A percentile compares a stretch with the other conserved stretches of the same genome.
These are phyloP conservation scores for Medicago lupulina DNA, from an alignment of 306 rosid genomes.

Conservation along the genomic window DNA sequence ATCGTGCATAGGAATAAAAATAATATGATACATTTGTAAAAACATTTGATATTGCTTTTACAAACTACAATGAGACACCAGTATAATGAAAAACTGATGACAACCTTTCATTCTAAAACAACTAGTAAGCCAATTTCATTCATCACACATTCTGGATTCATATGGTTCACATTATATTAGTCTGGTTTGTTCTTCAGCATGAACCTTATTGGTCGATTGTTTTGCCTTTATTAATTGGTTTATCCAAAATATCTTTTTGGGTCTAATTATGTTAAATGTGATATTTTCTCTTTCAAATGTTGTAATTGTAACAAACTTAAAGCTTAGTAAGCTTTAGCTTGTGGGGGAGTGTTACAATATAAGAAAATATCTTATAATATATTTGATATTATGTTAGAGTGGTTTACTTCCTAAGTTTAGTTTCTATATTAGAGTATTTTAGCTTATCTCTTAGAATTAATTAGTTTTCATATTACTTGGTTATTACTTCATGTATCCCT, in stretches of 20 bases:
- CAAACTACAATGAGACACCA: not conserved
- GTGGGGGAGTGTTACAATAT: not conserved
- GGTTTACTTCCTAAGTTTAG: not conserved
- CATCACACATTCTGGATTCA: slow-evolving; percentile 9
- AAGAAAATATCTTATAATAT: slow-evolving; percentile 2
- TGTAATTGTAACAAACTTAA: not conserved
- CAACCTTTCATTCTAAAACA: slow-evolving; percentile 6
- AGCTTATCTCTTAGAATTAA: not conserved
- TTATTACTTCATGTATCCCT: not conserved
- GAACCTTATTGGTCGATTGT: not conserved
- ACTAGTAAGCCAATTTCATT: slow-evolving; percentile 7
- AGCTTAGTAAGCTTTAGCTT: slow-evolving; percentile 1
- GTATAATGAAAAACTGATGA: not conserved
- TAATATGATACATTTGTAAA: slow-evolving; percentile 8
- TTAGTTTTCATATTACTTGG: slow-evolving; percentile 5
- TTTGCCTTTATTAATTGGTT: not conserved
- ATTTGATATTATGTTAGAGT: not conserved
- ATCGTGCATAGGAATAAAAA: not conserved
- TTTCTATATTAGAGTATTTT: not conserved
- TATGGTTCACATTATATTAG: not conserved
- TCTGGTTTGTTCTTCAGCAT: not conserved
- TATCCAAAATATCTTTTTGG: not conserved
- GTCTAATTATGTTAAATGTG: not conserved
- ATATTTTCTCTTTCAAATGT: not conserved
- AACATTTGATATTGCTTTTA: slow-evolving; percentile 6